phyloP scores from a whole-genome alignment of 768 basidiomycete genomes.

The Xerocomellus chrysenteron region DNA sequence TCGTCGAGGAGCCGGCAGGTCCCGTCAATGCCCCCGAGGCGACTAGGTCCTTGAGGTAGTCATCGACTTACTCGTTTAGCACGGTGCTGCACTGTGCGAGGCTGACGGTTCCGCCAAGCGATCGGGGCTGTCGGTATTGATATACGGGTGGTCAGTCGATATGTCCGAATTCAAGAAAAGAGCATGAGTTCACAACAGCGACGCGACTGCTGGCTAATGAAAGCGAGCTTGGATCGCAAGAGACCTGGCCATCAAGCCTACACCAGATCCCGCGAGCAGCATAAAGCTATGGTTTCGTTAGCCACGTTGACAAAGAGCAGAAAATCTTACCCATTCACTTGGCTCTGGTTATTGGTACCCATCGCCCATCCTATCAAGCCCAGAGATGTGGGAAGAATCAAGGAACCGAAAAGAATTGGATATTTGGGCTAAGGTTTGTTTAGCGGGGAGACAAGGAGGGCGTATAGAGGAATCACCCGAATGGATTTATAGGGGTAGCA shows the following conservation, averaged over 20 bases:
- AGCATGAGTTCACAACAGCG: background rate
- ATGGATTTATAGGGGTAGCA: background rate
- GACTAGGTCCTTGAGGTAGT: background rate
- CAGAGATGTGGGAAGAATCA: background rate
- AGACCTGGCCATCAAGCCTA: background rate
- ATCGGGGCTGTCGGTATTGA: background rate
- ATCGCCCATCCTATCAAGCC: background rate
- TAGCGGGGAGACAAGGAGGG: too few relatives aligned
- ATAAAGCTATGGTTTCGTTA: background rate
- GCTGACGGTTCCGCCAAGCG: background rate
- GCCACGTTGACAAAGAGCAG: too few relatives aligned
- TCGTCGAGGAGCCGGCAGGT: background rate
- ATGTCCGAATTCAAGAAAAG: too few relatives aligned
- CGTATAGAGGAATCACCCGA: background rate
- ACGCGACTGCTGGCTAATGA: background rate
- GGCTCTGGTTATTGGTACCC: background rate
- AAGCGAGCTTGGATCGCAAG: background rate
- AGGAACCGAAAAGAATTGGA: background rate
- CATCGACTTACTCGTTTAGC: background rate
- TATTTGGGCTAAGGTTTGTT: background rate
- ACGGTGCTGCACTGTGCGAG: background rate
- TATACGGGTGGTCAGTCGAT: too few relatives aligned
- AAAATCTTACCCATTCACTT: background rate
- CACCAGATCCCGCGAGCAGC: background rate
- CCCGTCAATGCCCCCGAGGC: background rate